phyloP scores from a whole-genome alignment of 2,329 filamentous ascomycete genomes.

The Macrophomina phaseolina region DNA sequence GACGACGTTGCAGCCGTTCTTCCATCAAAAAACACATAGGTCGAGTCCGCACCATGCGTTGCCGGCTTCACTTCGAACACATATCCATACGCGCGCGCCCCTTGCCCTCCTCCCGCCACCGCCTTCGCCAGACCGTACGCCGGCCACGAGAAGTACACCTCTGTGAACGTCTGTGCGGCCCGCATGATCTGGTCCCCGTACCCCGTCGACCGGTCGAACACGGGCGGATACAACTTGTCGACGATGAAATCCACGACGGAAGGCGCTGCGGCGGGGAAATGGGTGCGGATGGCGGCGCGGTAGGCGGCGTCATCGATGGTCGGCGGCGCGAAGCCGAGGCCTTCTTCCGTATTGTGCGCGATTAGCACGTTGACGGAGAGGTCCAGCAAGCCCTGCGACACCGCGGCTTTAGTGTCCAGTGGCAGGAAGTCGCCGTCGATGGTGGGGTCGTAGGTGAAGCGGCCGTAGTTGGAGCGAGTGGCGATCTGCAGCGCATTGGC shows the following conservation, averaged over 20 bases:
- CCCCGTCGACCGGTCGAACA: constrained; percentile 53
- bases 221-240: constrained; percentile 56
- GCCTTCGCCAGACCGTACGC: too few species aligned
- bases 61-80: too few species aligned
- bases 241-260: constrained; percentile 49
- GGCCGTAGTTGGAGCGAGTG: constrained; percentile 39
- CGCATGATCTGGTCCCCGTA: constrained; percentile 56
- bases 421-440: constrained; percentile 44
- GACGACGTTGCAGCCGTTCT: too few species aligned
- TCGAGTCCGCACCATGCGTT: too few species aligned
- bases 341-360: constrained; percentile 54
- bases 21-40: too few species aligned
- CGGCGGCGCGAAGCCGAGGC: constrained; percentile 42
- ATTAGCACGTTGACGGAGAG: constrained; percentile 43
- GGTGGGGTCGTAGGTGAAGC: constrained; percentile 41
- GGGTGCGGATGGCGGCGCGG: constrained; percentile 32
- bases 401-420: constrained; percentile 38
- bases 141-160: constrained; percentile 45
- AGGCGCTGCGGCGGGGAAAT: constrained; percentile 40
- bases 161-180: constrained; percentile 48
- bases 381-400: constrained; percentile 45
- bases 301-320: constrained; percentile 33
- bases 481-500: constrained; percentile 34
- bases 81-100: too few species aligned
- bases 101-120: too few species aligned